These are phyloP conservation scores for Fusarium subtropicale DNA, from an alignment of 2,329 filamentous ascomycete species.

Conservation along the genomic window DNA sequence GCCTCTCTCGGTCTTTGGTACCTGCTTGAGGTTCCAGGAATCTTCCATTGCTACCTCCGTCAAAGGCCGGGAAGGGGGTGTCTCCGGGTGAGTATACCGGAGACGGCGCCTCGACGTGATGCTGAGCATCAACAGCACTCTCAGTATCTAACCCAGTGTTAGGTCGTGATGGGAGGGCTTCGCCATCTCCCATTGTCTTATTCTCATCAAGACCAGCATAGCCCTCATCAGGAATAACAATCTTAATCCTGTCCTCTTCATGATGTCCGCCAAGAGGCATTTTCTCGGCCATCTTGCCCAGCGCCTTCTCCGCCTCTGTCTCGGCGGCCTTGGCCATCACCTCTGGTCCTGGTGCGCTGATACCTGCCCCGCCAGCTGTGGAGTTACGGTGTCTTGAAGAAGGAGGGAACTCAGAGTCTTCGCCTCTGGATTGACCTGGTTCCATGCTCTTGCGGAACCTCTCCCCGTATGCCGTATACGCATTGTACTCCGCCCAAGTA, in stretches of 20 bases:
- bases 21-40: slow-evolving; percentile 51
- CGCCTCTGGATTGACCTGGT: slow-evolving; percentile 62
- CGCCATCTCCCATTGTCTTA: slow-evolving; percentile 47
- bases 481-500: slow-evolving; percentile 93
- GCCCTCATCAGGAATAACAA: slow-evolving; percentile 49
- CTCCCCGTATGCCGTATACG: slow-evolving; percentile 81
- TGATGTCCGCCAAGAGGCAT: slow-evolving; percentile 28
- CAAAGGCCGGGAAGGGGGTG: slow-evolving; percentile 61
- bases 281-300: slow-evolving; percentile 48
- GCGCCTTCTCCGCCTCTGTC: slow-evolving; percentile 51
- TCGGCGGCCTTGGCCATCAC: slow-evolving; percentile 52
- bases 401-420: slow-evolving; percentile 61
- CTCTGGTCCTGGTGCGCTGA: slow-evolving; percentile 57
- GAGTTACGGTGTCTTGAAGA: slow-evolving; percentile 49
- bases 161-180: slow-evolving; percentile 25
- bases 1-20: slow-evolving; percentile 60
- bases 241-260: slow-evolving; percentile 50
- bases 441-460: slow-evolving; percentile 78
- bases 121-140: slow-evolving; percentile 35
- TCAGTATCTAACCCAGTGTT: slow-evolving; percentile 45
- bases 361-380: slow-evolving; percentile 55
- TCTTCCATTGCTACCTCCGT: slow-evolving; percentile 50
- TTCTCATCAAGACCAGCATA: slow-evolving; percentile 57
- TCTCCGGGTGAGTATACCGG: slow-evolving; percentile 58
- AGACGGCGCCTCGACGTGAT: slow-evolving; percentile 54